These are phyloP conservation scores for Eucalyptus curtisii DNA, from an alignment of 345 rosid species.

Conservation along the genomic window DNA sequence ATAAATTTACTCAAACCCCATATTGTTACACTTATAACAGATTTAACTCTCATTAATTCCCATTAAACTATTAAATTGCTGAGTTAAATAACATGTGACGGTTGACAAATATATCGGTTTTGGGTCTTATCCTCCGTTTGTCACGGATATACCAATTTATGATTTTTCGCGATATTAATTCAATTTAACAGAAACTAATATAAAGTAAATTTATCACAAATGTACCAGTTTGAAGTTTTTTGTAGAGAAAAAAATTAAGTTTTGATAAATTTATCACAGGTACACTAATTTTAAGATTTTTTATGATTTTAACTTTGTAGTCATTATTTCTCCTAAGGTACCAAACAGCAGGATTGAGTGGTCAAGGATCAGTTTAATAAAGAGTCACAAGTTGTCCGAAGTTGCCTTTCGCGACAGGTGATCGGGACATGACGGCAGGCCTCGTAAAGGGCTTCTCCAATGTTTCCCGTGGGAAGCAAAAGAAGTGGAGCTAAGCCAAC, in stretches of 20 bases:
- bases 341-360: background rate
- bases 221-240: rapidly evolving
- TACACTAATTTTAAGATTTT: too few relatives aligned
- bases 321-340: background rate
- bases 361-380: background rate
- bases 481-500: background rate
- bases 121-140: rapidly evolving
- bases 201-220: too few relatives aligned
- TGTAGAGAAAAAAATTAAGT: rapidly evolving
- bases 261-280: too few relatives aligned
- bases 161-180: too few relatives aligned
- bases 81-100: rapidly evolving
- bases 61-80: too few relatives aligned
- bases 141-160: too few relatives aligned
- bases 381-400: background rate
- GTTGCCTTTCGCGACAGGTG: background rate
- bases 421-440: background rate
- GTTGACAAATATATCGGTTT: rapidly evolving
- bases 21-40: rapidly evolving
- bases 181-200: too few relatives aligned
- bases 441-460: background rate
- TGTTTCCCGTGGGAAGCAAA: background rate
- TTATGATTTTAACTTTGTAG: background rate
- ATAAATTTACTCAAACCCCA: too few relatives aligned
- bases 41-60: too few relatives aligned